Percentiles rank a stretch among this genome's conserved stretches.
Conservation (phyloP, 2,329 filamentous ascomycete genomes). For the Neocatenulostroma microsporum region DNA sequence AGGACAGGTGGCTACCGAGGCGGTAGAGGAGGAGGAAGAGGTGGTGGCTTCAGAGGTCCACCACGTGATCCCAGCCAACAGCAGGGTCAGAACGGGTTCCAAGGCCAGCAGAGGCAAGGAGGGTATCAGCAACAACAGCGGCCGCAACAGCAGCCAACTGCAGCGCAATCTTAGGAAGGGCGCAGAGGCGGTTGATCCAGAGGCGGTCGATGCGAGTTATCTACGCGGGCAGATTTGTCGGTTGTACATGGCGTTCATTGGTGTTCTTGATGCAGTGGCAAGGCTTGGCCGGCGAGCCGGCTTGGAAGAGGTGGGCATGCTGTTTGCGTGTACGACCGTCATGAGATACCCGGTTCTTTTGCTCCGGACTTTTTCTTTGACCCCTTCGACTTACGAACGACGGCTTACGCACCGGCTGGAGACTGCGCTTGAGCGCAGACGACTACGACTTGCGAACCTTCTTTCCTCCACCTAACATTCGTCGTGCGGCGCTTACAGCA, state of each 20-base stretch:
- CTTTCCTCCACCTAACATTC: not conserved
- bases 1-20: conserved; percentile 25
- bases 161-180: conserved; percentile 22
- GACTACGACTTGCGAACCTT: conserved; percentile 10
- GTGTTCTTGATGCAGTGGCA: conserved; percentile 9
- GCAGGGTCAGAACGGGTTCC: conserved; percentile 23
- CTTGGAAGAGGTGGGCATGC: conserved; percentile 1
- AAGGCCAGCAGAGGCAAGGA: conserved; percentile 22
- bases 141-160: conserved; percentile 23
- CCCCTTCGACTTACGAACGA: conserved; percentile 5
- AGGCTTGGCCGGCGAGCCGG: conserved; percentile 22
- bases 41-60: conserved; percentile 22
- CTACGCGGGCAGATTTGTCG: conserved; percentile 2
- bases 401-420: too few relatives aligned
- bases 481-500: not conserved
- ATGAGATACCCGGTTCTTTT: conserved; percentile 22
- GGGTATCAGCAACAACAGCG: conserved; percentile 14
- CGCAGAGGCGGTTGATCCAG: conserved; percentile 25
- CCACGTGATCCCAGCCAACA: conserved; percentile 25
- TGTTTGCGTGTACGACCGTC: conserved; percentile 19
- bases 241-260: conserved; percentile 10
- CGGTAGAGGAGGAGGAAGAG: conserved; percentile 22
- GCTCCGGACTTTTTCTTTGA: conserved; percentile 19
- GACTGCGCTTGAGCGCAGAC: conserved; percentile 12
- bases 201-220: conserved; percentile 12